Base-by-base conservation (phyloP, 306 rosid species). In the Oemleria cerasiformis region DNA sequence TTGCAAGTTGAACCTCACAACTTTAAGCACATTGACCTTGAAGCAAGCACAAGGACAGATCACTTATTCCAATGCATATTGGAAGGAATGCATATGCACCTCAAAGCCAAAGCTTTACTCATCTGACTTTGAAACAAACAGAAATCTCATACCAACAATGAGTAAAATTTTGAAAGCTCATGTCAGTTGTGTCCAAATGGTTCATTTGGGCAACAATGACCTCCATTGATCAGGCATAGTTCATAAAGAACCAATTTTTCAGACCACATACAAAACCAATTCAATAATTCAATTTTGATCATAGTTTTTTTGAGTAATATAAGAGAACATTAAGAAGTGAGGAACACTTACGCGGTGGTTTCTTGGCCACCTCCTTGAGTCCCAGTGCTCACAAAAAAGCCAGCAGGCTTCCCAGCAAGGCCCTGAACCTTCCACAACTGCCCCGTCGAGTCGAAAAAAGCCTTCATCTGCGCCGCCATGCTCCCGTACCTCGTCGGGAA, bases 351-450 rank as follows among this genome's bases (percentile, higher is more conserved):
- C 97, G 96, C 92, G 10, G 97, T 91, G 19, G 97, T 94, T 81
- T 94, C 99, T 89, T 94, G 99, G 76, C 99, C 99, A 42, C 99
- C 99, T 4, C 99, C 97, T 79, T 89, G 99, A 25, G 99, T 94
- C 2, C 99, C 96, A 5, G 99, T 89, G 45, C 99, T 91, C 4
- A 94, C 92, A 74, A 94, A 94, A 72, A 94, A 84, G 8, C 99
- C 99, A 0, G 89, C 97, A 0, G 99, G 97, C 66, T 91, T 94
- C 43, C 99, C 97, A 1, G 99, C 91, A 25, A 94, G 99, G 72
- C 70, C 91, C 84, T 94, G 99, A 65, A 82, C 96, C 80, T 78
- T 83, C 97, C 97, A 94, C 77, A 94, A 74, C 68, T 81, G 83
- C 55, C 91, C 92, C 0, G 99, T 94, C 6, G 97, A 84, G 59